Percentiles rank a stretch among this genome's conserved stretches.
These are phyloP conservation scores for Yamadazyma blattariae DNA, from an alignment of 1,139 yeast genomes.

Conservation along the genomic window DNA sequence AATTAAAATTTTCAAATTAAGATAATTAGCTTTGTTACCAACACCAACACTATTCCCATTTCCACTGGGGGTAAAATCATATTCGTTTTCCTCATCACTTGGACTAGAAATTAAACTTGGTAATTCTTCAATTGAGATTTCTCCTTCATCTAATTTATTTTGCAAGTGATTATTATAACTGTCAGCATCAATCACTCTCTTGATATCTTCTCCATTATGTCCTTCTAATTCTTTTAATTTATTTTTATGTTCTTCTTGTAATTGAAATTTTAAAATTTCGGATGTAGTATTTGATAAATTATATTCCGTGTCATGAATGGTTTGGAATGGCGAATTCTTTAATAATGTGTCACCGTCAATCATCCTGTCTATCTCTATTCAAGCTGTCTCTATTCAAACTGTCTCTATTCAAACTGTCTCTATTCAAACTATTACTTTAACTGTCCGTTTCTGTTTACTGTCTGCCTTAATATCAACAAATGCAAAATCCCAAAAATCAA, in stretches of 20 bases:
- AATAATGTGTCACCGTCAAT: slow-evolving; percentile 33
- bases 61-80: too few species aligned
- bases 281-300: slow-evolving; percentile 25
- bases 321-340: slow-evolving; percentile 38
- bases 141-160: slow-evolving; percentile 29
- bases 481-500: too few species aligned
- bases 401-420: too few species aligned
- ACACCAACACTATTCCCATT: too few species aligned
- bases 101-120: slow-evolving; percentile 21
- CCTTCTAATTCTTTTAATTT: slow-evolving; percentile 22
- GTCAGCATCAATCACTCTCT: slow-evolving; percentile 22
- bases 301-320: slow-evolving; percentile 24
- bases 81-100: slow-evolving; percentile 11
- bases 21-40: slow-evolving; percentile 21
- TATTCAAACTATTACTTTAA: too few species aligned
- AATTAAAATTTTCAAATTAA: slow-evolving; percentile 41
- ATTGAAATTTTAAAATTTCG: slow-evolving; percentile 43
- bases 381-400: not conserved
- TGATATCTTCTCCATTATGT: slow-evolving; percentile 1
- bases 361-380: slow-evolving; percentile 22
- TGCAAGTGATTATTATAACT: slow-evolving; percentile 40
- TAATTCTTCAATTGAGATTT: slow-evolving; percentile 19
- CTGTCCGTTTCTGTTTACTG: too few species aligned
- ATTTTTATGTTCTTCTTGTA: slow-evolving; percentile 39
- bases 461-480: too few species aligned